These are phyloP conservation scores for Gymnopilus dilepis DNA, from an alignment of 768 basidiomycete genomes.

Conservation along the genomic window DNA sequence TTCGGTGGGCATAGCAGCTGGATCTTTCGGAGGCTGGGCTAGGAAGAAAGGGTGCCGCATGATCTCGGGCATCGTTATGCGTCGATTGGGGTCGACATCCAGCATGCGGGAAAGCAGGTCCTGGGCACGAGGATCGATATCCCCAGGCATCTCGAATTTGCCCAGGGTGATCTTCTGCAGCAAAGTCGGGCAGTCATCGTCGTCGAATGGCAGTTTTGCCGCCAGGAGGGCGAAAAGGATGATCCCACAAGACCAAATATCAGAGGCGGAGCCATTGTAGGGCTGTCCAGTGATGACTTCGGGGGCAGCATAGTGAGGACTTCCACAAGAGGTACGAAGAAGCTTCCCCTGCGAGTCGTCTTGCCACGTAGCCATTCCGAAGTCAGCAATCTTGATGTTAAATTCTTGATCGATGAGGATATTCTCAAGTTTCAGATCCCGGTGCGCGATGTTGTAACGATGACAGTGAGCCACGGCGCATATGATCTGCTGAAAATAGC, in stretches of 20 bases:
- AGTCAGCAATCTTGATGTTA: slow-evolving; percentile 95
- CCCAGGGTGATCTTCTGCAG: slow-evolving; percentile 82
- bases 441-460: slow-evolving; percentile 92
- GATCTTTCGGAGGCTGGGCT: slow-evolving; percentile 53
- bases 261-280: slow-evolving; percentile 87
- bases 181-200: slow-evolving; percentile 79
- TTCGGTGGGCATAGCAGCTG: slow-evolving; percentile 39
- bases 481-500: slow-evolving; percentile 94
- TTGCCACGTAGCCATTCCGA: slow-evolving; percentile 98
- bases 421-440: slow-evolving; percentile 95
- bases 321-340: slow-evolving; percentile 88
- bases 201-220: slow-evolving; percentile 91
- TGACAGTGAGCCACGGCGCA: slow-evolving; percentile 91
- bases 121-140: slow-evolving; percentile 71
- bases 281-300: slow-evolving; percentile 85
- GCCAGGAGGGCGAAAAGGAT: slow-evolving; percentile 90
- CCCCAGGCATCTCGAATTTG: slow-evolving; percentile 72
- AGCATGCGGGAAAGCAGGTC: slow-evolving; percentile 86
- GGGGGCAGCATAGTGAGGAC: slow-evolving; percentile 94
- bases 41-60: slow-evolving; percentile 80
- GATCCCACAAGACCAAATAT: slow-evolving; percentile 97
- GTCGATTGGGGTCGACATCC: slow-evolving; percentile 67
- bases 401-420: slow-evolving; percentile 81
- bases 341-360: slow-evolving; percentile 50
- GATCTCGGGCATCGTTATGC: slow-evolving; percentile 87